Percentiles rank a stretch among this genome's conserved stretches.
phyloP scores from a whole-genome alignment of 1,284 basidiomycete species.

The Chiua sp. region DNA sequence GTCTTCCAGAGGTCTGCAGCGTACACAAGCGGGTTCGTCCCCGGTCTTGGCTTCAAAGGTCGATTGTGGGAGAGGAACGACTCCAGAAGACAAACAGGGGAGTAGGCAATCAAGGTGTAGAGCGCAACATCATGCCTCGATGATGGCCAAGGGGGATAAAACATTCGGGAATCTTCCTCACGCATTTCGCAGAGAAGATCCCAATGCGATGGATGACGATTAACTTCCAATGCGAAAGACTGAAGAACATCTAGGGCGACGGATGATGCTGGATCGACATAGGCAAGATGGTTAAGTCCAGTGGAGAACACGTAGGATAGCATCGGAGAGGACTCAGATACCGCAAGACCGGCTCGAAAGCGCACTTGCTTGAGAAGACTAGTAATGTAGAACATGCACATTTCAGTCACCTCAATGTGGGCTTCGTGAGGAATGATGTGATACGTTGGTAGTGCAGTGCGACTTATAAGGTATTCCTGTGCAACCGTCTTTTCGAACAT shows the following conservation, averaged over 20 bases:
- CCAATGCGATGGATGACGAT: neutral
- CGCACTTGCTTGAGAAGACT: neutral
- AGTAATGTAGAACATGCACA: slow-evolving; percentile 5
- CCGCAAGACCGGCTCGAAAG: neutral
- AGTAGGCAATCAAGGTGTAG: neutral
- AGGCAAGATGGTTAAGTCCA: slow-evolving; percentile 5
- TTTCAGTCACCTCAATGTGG: neutral
- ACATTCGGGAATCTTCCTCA: neutral
- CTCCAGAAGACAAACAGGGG: neutral
- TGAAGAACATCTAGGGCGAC: neutral
- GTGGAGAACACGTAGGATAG: slow-evolving; percentile 1
- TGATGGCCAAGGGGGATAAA: neutral
- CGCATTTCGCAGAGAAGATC: neutral
- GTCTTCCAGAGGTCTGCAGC: neutral
- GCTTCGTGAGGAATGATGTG: neutral
- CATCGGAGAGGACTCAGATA: neutral
- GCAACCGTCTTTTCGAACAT: neutral
- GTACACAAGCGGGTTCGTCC: neutral
- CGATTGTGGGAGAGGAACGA: neutral
- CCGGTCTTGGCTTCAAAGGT: neutral
- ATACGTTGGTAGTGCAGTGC: neutral
- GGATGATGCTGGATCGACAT: neutral
- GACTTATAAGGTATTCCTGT: slow-evolving; percentile 6
- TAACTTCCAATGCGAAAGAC: neutral
- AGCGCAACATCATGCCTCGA: neutral